Percentiles rank a stretch among this genome's conserved stretches.
Evolutionary conservation across 805 yeast genomes (phyloP).

Genomic region (Metschnikowia shivogae): DNA sequence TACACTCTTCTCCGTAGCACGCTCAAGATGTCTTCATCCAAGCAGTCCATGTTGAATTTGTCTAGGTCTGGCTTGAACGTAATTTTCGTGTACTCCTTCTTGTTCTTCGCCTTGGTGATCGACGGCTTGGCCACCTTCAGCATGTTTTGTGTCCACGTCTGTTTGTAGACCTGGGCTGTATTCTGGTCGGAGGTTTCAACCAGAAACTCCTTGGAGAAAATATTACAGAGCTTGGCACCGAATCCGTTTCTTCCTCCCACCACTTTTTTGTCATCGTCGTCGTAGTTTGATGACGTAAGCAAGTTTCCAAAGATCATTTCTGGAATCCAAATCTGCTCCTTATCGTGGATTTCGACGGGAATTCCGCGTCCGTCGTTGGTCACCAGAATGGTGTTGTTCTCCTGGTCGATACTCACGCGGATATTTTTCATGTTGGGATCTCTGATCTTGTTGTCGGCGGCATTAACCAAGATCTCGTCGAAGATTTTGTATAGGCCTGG

Average conservation of each 20-base stretch:
- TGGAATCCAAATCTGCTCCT: constrained; percentile 90
- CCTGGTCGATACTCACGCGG: constrained; percentile 77
- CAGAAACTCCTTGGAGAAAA: constrained; percentile 81
- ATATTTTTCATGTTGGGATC: constrained; percentile 87
- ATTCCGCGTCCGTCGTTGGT: constrained; percentile 94
- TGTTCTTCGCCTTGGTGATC: constrained; percentile 54
- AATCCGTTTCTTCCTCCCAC: constrained; percentile 98
- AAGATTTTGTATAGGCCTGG: constrained; percentile 96
- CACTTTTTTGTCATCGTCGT: constrained; percentile 91
- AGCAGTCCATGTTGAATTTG: constrained; percentile 77
- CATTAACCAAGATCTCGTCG: constrained; percentile 95
- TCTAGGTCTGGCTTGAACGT: constrained; percentile 83
- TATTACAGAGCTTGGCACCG: constrained; percentile 96
- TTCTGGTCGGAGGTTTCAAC: constrained; percentile 84
- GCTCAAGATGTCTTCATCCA: constrained; percentile 80
- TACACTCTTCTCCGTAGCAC: constrained; percentile 90
- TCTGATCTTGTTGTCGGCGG: constrained; percentile 96
- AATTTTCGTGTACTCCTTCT: constrained; percentile 78
- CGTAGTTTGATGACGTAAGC: constrained; percentile 92
- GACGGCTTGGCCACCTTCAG: constrained; percentile 67
- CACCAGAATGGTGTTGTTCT: constrained; percentile 68
- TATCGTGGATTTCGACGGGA: constrained; percentile 88
- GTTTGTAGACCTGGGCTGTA: constrained; percentile 61
- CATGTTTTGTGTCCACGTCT: constrained; percentile 90
- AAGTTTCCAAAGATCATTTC: constrained; percentile 94